These are phyloP conservation scores for Moniliophthora roreri DNA, from an alignment of 1,284 basidiomycete species.

Conservation along the genomic window DNA sequence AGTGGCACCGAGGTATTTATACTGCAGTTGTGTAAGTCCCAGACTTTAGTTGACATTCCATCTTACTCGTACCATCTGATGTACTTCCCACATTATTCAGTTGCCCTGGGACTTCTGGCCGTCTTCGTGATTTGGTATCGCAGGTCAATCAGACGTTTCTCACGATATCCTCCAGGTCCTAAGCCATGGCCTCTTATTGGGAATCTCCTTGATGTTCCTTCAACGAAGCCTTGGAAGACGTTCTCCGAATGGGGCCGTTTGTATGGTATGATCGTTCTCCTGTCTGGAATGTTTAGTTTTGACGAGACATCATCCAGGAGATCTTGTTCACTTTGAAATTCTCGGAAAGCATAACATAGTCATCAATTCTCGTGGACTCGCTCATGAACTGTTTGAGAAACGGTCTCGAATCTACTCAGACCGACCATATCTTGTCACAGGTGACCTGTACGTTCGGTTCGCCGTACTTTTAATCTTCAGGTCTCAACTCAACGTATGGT, in stretches of 20 bases:
- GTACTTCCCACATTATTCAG: too few relatives aligned
- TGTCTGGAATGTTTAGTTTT: too few relatives aligned
- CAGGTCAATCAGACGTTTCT: too few relatives aligned
- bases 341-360: conserved; percentile 35
- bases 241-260: neutral
- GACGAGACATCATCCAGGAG: conserved; percentile 20
- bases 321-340: conserved; percentile 27
- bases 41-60: too few relatives aligned
- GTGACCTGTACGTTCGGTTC: conserved; percentile 29
- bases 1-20: too few relatives aligned
- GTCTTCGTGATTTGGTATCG: too few relatives aligned
- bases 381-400: conserved; percentile 40
- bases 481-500: neutral
- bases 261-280: neutral
- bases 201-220: neutral
- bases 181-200: neutral
- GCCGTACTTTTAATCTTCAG: neutral
- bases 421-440: conserved; percentile 33
- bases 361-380: conserved; percentile 35
- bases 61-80: too few relatives aligned
- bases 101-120: too few relatives aligned
- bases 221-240: neutral
- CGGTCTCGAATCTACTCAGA: conserved; percentile 36
- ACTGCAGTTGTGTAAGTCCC: too few relatives aligned
- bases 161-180: conserved; percentile 4